phyloP scores from a whole-genome alignment of 2,329 filamentous ascomycete species.

The Diaporthe destruens region DNA sequence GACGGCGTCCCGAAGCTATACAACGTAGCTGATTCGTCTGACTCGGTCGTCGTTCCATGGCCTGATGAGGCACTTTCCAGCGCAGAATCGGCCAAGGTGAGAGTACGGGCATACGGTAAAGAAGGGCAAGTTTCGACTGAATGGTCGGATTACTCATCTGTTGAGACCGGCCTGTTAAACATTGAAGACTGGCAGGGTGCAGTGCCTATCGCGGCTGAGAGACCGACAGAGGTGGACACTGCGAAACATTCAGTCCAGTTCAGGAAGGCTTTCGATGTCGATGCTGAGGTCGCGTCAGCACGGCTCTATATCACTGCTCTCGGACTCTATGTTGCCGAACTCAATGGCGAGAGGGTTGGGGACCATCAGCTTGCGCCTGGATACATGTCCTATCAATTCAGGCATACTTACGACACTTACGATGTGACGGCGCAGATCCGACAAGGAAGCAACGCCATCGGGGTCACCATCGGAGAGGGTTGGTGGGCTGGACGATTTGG shows the following conservation, averaged over 20 bases:
- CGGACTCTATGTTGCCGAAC: conserved; percentile 60
- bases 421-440: conserved; percentile 52
- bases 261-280: conserved; percentile 37
- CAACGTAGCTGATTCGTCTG: conserved; percentile 12
- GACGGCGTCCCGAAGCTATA: conserved; percentile 20
- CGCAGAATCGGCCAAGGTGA: conserved; percentile 24
- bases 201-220: conserved; percentile 13
- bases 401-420: conserved; percentile 65
- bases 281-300: conserved; percentile 50
- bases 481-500: conserved; percentile 14
- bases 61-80: conserved; percentile 31
- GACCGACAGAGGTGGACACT: conserved; percentile 9
- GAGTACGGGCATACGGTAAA: conserved; percentile 19
- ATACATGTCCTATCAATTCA: conserved; percentile 63
- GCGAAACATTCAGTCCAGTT: neutral
- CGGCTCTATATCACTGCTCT: conserved; percentile 61
- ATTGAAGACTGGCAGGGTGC: conserved; percentile 2
- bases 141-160: conserved; percentile 7
- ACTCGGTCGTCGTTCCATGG: conserved; percentile 38
- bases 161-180: conserved; percentile 5
- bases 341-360: conserved; percentile 60
- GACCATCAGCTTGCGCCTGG: conserved; percentile 61
- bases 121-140: conserved; percentile 19
- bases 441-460: conserved; percentile 3
- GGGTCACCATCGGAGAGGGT: conserved; percentile 7